These are phyloP conservation scores for Paraphoma chrysanthemicola DNA, from an alignment of 2,329 filamentous ascomycete species.

Conservation along the genomic window DNA sequence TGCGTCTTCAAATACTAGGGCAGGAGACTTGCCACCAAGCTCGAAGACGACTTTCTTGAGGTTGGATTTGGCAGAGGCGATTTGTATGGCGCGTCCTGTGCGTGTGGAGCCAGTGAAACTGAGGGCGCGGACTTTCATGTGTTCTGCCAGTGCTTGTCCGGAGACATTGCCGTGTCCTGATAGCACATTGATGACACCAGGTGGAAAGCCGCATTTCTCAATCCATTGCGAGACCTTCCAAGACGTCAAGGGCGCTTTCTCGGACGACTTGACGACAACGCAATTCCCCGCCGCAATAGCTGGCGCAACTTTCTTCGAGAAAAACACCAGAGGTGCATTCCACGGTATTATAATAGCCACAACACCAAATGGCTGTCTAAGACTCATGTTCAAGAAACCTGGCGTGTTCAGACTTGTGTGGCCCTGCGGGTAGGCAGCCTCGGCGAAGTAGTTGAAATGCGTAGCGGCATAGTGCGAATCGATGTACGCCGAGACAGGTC, in stretches of 20 bases:
- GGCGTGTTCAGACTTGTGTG: constrained; percentile 69
- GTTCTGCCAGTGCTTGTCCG: constrained; percentile 77
- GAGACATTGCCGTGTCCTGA: constrained; percentile 79
- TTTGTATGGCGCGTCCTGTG: constrained; percentile 82
- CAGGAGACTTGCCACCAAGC: constrained; percentile 85
- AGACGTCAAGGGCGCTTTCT: constrained; percentile 67
- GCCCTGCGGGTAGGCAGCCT: constrained; percentile 78
- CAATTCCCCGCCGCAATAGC: constrained; percentile 35
- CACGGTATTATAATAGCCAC: constrained; percentile 80
- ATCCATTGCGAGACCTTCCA: constrained; percentile 83
- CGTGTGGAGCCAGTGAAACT: constrained; percentile 84
- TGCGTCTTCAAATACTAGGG: constrained; percentile 79
- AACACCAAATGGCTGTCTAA: constrained; percentile 79
- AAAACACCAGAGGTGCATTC: constrained; percentile 35
- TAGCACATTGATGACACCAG: constrained; percentile 79
- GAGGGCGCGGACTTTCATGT: constrained; percentile 80
- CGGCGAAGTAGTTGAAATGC: constrained; percentile 80
- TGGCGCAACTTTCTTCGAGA: constrained; percentile 33
- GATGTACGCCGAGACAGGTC: constrained; percentile 79
- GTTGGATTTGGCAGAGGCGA: constrained; percentile 73
- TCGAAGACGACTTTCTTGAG: constrained; percentile 88
- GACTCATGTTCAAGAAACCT: constrained; percentile 66
- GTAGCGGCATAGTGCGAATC: constrained; percentile 80
- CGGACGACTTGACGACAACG: constrained; percentile 37
- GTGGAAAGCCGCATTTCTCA: constrained; percentile 78